Base-by-base conservation (phyloP, 768 basidiomycete species). In the Pseudohyphozyma bogoriensis region DNA sequence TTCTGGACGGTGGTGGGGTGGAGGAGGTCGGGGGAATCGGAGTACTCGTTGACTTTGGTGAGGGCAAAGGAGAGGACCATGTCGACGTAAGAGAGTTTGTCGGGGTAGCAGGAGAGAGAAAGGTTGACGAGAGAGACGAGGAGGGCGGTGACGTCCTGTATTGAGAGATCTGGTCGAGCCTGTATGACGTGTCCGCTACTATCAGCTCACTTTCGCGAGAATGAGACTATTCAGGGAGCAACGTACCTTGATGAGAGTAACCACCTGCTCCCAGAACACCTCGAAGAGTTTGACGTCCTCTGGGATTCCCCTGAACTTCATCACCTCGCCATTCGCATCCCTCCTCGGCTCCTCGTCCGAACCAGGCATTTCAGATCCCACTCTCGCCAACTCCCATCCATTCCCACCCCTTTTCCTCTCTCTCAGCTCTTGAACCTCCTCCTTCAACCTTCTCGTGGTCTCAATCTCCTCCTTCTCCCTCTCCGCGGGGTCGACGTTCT, bases 251-350 rank as follows among this genome's bases (percentile, higher is more conserved):
- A 99, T 92, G 31, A 99, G 82, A 72, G 95, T 86, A 15, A 97
- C 92, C 8, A 97, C 89, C 73, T 99, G 95, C 65, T 87, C 85
- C 93, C 95, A 99, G 73, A 97, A 99, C 15, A 97, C 91, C 72
- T 99, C 95, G 64, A 99, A 99, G 54, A 99, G 75, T 71, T 86
- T 88, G 28, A 95, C 95, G 66, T 96, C 81, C 72, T 91, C 87
- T 11, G 95, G 95, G 45, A 97, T 84, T 24, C 95, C 95, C 73
- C 95, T 78, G 77, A 95, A 97, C 74, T 92, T 95, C 58, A 42
- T 52, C 15, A 60, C 64, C 18, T 65, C 64, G 20, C 54, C 64
- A 4, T 28, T 20, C 12, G 37, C 33, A 8, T n/a, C 54, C 39
- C 55, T 26, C 55, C 55, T 51, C 46, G 35, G 18, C 58, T 32